Percentiles rank a stretch among this genome's conserved stretches.
These are phyloP conservation scores for Diaporthe eres DNA, from an alignment of 2,329 filamentous ascomycete species.

Conservation along the genomic window DNA sequence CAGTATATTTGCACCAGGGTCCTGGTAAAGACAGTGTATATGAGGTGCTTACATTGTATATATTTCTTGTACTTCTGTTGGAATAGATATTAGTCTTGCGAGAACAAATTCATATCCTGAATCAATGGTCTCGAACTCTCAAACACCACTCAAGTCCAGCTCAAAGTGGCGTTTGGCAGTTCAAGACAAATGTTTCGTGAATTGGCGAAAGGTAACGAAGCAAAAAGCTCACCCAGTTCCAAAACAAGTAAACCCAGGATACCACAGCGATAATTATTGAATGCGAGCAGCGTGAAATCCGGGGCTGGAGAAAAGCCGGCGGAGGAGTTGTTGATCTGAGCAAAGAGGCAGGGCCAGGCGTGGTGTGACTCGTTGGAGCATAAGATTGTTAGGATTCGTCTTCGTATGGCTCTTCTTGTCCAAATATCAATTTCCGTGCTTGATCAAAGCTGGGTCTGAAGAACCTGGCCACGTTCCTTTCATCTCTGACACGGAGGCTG, in stretches of 20 bases:
- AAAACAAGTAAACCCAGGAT: neutral
- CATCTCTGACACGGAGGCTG: too few relatives aligned
- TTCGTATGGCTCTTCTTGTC: neutral
- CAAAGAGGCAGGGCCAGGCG: neutral
- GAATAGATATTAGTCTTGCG: neutral
- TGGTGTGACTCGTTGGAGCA: neutral
- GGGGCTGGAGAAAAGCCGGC: too few relatives aligned
- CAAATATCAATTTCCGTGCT: too few relatives aligned
- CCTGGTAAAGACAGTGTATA: neutral
- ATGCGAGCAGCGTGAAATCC: too few relatives aligned
- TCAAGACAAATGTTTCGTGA: too few relatives aligned
- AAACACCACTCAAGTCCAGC: too few relatives aligned
- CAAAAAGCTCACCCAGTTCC: too few relatives aligned
- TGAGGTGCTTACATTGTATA: neutral
- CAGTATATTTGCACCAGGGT: constrained; percentile 32
- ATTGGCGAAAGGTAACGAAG: neutral
- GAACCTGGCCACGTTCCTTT: too few relatives aligned
- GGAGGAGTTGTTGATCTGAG: neutral
- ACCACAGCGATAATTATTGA: neutral
- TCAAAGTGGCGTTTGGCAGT: too few relatives aligned
- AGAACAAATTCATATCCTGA: neutral
- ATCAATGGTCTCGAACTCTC: accelerated
- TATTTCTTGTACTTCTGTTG: neutral
- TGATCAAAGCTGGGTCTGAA: neutral
- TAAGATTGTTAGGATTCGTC: accelerated